Conservation (phyloP, 164 flowering plant genomes). For the Tetracentron sinense region DNA sequence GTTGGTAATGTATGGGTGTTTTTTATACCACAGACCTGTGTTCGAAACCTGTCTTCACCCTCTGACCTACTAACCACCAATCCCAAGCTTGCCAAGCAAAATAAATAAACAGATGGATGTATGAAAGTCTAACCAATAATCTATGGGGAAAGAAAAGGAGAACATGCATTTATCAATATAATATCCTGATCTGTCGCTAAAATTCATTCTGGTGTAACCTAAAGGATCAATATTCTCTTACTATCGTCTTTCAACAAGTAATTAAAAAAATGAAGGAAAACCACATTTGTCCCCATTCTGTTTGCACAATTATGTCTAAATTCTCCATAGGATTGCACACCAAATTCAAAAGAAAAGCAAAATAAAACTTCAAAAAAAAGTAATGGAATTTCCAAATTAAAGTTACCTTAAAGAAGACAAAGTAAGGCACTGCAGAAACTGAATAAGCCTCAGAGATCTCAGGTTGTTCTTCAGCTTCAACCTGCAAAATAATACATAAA, state of each 20-base stretch:
- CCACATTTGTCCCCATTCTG: background rate
- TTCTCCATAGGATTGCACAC: background rate
- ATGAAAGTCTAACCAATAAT: too few relatives aligned
- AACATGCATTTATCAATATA: too few relatives aligned
- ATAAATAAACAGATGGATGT: too few relatives aligned
- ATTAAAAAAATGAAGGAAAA: background rate
- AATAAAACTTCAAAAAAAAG: background rate
- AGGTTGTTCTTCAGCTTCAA: constrained; percentile 96
- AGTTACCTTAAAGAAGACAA: constrained; percentile 77
- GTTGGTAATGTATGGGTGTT: too few relatives aligned
- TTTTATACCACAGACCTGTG: too few relatives aligned
- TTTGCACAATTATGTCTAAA: background rate
- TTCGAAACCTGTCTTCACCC: too few relatives aligned
- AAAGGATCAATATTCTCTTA: too few relatives aligned
- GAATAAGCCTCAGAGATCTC: constrained; percentile 86
- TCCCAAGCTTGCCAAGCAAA: too few relatives aligned
- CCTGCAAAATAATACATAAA: constrained; percentile 38
- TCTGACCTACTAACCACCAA: too few relatives aligned
- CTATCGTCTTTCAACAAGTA: background rate
- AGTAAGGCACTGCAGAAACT: constrained; percentile 85
- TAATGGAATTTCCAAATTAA: background rate
- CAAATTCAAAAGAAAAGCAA: background rate
- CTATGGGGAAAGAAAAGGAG: too few relatives aligned
- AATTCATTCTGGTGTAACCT: too few relatives aligned
- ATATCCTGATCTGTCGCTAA: too few relatives aligned